These are phyloP conservation scores for Cercospora beticola DNA, from an alignment of 2,329 filamentous ascomycete genomes.

Conservation along the genomic window DNA sequence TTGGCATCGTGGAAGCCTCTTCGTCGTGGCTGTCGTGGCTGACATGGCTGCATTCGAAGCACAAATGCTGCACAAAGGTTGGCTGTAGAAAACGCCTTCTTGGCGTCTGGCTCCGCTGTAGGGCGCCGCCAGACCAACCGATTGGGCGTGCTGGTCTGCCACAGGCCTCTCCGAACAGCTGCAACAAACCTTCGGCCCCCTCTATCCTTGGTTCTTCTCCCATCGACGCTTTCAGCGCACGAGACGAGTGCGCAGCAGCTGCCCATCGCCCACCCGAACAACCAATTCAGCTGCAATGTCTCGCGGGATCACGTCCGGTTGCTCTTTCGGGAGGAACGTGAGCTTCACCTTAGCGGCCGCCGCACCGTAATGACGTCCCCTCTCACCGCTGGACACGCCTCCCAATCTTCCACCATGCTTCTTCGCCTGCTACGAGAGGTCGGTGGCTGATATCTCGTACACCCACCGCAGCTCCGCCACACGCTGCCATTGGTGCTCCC, in stretches of 20 bases:
- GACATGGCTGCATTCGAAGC: neutral
- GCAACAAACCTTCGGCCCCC: neutral
- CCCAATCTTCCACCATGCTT: neutral
- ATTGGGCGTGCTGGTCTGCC: constrained; percentile 2
- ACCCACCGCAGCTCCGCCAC: neutral
- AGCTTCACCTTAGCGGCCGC: neutral
- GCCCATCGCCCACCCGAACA: neutral
- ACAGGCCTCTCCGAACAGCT: constrained; percentile 9
- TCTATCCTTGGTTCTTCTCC: neutral
- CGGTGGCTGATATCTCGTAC: neutral
- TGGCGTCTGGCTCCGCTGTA: neutral
- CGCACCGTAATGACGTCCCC: constrained; percentile 1
- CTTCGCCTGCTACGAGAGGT: neutral
- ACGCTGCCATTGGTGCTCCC: neutral
- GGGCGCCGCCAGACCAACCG: neutral
- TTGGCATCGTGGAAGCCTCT: constrained; percentile 4
- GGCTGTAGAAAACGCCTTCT: neutral
- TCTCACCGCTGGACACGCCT: constrained; percentile 3
- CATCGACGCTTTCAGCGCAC: neutral
- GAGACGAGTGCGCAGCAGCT: constrained; percentile 1
- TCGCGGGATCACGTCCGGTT: neutral
- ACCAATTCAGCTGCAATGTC: neutral
- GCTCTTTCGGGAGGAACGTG: constrained; percentile 6
- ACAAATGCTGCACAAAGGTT: neutral
- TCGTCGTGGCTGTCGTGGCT: constrained; percentile 9